Base-by-base conservation (phyloP, 1,284 basidiomycete genomes). In the Cutaneotrichosporon arboriforme region DNA sequence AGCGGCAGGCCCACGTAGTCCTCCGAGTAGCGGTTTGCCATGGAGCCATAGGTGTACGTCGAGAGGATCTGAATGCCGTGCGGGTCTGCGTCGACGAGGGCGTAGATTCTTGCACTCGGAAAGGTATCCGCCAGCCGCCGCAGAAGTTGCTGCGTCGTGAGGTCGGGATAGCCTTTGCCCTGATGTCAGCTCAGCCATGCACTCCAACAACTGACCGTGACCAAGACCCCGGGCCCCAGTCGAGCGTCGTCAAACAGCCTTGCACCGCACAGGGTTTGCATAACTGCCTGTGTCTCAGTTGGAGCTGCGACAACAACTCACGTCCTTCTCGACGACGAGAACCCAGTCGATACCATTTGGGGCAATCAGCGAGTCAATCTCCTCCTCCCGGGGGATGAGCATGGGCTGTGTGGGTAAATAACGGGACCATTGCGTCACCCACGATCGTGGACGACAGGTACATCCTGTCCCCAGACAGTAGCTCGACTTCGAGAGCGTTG, bases 141-240 rank as follows among this genome's bases (percentile, higher is more conserved):
- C 42, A 90, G 80, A 5, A 96, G 78, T 59, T 91, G 84, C 9
- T 90, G 81, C 1, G 92, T 93, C 1, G 90, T 85, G 1, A 94
- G 71, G 66, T 96, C 92, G 0, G 92, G 91, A 72, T 93, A 96
- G 1, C 92, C 92, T 73, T 94, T 94, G 2, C 92, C 92, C 90
- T 92, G 62, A 8, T n/a, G 43, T 55, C 20, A 55, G 51, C 23
- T 49, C 8, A 17, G 22, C 13, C 31, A 14, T 15, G 15, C 8
- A 26, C 26, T 31, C 5, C 37, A 84, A 7, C 20, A 57, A 22
- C 72, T 59, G 13, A 70, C 74, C 0, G 74, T 75, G 34, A 76
- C 47, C 4, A 76, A 17, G 0, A 68, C 60, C 0, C 71, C 74
- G 1, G 49, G 45, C 0, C 67, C 67, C 1, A 69, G 40, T 5